These are phyloP conservation scores for Geotrichum candidum DNA, from an alignment of 1,139 yeast genomes.

Conservation along the genomic window DNA sequence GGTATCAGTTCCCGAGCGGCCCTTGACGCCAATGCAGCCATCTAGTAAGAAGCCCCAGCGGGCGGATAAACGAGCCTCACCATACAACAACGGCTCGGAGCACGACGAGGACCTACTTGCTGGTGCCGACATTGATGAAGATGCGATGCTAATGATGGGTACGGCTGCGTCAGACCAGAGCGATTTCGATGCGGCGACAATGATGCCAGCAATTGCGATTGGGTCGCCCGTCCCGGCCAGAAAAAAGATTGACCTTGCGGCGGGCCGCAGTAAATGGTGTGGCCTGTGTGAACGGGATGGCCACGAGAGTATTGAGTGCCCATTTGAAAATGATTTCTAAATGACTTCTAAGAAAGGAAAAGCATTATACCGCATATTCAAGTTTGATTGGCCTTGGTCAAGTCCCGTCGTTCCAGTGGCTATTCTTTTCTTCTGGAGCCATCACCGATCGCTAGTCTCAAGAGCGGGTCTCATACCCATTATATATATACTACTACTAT, in stretches of 20 bases:
- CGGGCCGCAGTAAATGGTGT: slow-evolving; percentile 79
- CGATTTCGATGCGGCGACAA: not conserved
- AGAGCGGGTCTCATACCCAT: no score
- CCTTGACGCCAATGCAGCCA: not conserved
- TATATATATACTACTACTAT: no score
- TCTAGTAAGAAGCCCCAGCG: not conserved
- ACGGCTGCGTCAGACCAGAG: not conserved
- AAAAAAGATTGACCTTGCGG: slow-evolving; percentile 54
- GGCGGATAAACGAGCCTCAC: not conserved
- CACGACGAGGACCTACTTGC: not conserved
- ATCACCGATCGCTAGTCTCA: no score
- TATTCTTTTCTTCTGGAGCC: no score
- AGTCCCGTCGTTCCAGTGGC: not conserved
- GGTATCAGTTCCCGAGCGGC: not conserved
- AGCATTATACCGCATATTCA: not conserved
- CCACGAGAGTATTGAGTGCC: slow-evolving; percentile 81
- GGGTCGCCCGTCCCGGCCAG: not conserved
- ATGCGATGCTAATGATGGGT: not conserved
- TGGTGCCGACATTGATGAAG: not conserved
- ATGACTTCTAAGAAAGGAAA: not conserved
- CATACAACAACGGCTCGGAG: not conserved
- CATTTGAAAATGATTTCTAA: slow-evolving; percentile 47
- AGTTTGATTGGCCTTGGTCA: not conserved
- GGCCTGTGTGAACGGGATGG: slow-evolving; percentile 89
- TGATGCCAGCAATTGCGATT: not conserved